Evolutionary conservation across 345 rosid genomes (phyloP).

Genomic region (Lepidium aucheri): DNA sequence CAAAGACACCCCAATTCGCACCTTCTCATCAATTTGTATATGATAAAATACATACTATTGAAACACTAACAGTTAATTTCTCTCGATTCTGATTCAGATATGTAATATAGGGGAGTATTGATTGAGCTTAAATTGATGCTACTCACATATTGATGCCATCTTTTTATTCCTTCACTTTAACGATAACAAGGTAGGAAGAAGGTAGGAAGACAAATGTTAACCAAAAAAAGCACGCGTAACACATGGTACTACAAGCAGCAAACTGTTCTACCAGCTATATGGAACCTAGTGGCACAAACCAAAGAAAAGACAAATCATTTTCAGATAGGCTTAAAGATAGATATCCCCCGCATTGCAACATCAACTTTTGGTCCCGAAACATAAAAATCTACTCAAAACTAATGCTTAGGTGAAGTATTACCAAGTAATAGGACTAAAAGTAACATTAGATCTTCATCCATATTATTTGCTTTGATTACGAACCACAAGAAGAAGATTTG

Average conservation of each 20-base stretch:
- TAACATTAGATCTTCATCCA: background rate
- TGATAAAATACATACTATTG: background rate
- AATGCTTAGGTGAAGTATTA: background rate
- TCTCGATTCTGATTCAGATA: background rate
- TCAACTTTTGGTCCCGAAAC: background rate
- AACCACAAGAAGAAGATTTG: background rate
- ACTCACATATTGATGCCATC: background rate
- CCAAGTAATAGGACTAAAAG: background rate
- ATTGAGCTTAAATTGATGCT: too few relatives aligned
- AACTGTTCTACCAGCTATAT: slow-evolving; percentile 21
- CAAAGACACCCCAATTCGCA: background rate
- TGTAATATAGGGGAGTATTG: too few relatives aligned
- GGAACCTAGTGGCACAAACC: slow-evolving; percentile 26
- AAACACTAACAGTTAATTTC: background rate
- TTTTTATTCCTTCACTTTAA: background rate
- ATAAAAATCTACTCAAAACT: background rate
- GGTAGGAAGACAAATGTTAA: slow-evolving; percentile 4
- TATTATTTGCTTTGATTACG: background rate
- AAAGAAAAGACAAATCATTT: slow-evolving; percentile 19
- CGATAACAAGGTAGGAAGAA: background rate
- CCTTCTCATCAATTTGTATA: background rate
- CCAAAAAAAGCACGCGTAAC: slow-evolving; percentile 12
- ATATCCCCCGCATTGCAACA: slow-evolving; percentile 16
- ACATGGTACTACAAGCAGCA: slow-evolving; percentile 17
- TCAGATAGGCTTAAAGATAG: slow-evolving; percentile 12